Percentiles rank a stretch among this genome's conserved stretches.
phyloP scores from a whole-genome alignment of 805 yeast genomes.

The Ogataea siamensis region DNA sequence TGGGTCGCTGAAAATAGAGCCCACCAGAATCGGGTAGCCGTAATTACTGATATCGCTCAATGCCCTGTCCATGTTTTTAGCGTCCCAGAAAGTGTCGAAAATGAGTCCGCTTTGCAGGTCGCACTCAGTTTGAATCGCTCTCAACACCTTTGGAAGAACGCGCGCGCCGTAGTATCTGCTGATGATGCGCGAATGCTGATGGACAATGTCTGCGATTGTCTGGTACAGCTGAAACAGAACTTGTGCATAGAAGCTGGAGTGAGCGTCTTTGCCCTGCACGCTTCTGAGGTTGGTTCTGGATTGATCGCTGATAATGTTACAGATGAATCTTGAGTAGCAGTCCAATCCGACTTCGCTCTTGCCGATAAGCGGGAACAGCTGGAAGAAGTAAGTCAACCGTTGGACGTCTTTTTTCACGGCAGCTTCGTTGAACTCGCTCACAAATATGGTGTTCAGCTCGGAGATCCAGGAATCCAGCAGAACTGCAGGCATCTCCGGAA shows the following conservation, averaged over 20 bases:
- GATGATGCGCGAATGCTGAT: constrained; percentile 83
- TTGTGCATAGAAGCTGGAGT: constrained; percentile 55
- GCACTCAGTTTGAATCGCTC: constrained; percentile 77
- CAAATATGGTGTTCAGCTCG: constrained; percentile 56
- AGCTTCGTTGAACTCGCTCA: constrained; percentile 65
- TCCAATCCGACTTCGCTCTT: constrained; percentile 68
- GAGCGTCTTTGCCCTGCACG: constrained; percentile 36
- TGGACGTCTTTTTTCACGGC: constrained; percentile 64
- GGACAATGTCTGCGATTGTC: constrained; percentile 76
- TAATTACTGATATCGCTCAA: constrained; percentile 57
- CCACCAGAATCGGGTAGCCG: constrained; percentile 46
- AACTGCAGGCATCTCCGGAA: constrained; percentile 73
- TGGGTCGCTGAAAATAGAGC: constrained; percentile 33
- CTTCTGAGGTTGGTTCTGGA: constrained; percentile 62
- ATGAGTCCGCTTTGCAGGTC: constrained; percentile 92
- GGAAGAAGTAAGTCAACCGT: constrained; percentile 73
- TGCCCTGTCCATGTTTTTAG: constrained; percentile 54
- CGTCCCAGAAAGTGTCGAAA: constrained; percentile 80
- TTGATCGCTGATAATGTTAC: constrained; percentile 78
- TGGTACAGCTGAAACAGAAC: constrained; percentile 72
- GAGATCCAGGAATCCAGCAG: constrained; percentile 58
- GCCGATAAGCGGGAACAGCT: constrained; percentile 82
- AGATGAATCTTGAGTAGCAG: constrained; percentile 82
- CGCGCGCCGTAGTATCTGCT: constrained; percentile 65
- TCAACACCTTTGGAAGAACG: constrained; percentile 65